Conservation (phyloP, 2,329 filamentous ascomycete genomes). For the Raffaelea arxii region DNA sequence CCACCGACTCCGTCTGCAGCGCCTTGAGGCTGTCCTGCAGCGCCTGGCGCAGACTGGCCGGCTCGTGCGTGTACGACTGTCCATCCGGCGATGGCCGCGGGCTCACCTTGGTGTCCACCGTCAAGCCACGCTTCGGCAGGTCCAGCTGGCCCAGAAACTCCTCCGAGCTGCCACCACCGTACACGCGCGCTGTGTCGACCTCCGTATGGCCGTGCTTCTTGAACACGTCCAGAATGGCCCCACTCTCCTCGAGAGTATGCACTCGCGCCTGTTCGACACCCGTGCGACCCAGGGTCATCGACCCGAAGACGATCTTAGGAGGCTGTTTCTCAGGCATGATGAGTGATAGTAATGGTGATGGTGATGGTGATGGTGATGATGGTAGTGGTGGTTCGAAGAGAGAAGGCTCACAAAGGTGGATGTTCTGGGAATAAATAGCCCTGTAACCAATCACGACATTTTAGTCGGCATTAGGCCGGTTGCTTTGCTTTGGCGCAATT, state of each 20-base stretch:
- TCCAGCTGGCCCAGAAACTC: constrained; percentile 29
- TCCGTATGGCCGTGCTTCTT: constrained; percentile 58
- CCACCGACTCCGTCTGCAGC: constrained; percentile 14
- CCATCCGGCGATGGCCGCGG: constrained; percentile 4
- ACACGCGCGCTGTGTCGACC: constrained; percentile 58
- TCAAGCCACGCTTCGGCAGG: constrained; percentile 23
- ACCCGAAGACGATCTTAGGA: constrained; percentile 19
- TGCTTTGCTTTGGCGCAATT: not conserved
- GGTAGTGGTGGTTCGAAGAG: not conserved
- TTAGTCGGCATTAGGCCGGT: not conserved
- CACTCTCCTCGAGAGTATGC: constrained; percentile 37
- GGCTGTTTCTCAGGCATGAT: constrained; percentile 1
- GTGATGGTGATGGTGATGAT: not conserved
- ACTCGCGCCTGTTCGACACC: constrained; percentile 18
- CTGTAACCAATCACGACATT: not conserved
- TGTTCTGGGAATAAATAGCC: not conserved
- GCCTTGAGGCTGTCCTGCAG: constrained; percentile 14
- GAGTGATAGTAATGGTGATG: constrained; percentile 1
- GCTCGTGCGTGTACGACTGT: constrained; percentile 10
- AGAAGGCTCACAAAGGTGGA: not conserved
- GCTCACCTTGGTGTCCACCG: constrained; percentile 17
- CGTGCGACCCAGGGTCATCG: constrained; percentile 19
- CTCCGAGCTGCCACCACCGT: constrained; percentile 56
- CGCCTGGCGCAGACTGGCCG: constrained; percentile 11
- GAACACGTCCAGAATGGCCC: constrained; percentile 52